Conservation (phyloP, 2,329 filamentous ascomycete species). For the Didymosphaeria variabile region DNA sequence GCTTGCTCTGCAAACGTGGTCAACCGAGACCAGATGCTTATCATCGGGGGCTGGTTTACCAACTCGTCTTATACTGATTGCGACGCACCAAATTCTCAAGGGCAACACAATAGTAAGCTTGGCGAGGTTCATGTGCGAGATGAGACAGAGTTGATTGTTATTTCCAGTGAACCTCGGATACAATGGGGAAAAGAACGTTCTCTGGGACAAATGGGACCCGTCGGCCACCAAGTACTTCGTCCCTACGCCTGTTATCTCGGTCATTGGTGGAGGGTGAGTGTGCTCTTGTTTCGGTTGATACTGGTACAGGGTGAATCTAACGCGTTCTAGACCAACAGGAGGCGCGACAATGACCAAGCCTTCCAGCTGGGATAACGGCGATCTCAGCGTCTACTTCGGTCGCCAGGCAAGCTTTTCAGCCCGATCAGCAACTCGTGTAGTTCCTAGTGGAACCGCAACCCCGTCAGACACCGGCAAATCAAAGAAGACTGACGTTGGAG, state of each 20-base stretch:
- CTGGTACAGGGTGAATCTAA: constrained; percentile 29
- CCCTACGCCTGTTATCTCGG: constrained; percentile 60
- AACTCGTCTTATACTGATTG: constrained; percentile 53
- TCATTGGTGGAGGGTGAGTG: constrained; percentile 54
- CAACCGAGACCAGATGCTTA: constrained; percentile 66
- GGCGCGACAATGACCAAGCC: constrained; percentile 64
- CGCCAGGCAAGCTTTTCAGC: constrained; percentile 57
- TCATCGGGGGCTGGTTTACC: constrained; percentile 69
- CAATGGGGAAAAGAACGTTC: constrained; percentile 56
- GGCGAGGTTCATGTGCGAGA: neutral
- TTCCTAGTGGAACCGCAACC: constrained; percentile 40
- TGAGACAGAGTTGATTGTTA: neutral
- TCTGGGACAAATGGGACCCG: constrained; percentile 63
- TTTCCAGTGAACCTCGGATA: constrained; percentile 59
- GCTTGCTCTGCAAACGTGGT: constrained; percentile 66
- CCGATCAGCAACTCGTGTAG: constrained; percentile 61
- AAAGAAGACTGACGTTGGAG: constrained; percentile 42
- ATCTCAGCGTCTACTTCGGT: constrained; percentile 64
- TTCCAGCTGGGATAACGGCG: constrained; percentile 59
- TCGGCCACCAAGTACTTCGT: constrained; percentile 64
- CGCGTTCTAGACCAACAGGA: constrained; percentile 53
- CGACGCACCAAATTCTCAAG: constrained; percentile 63
- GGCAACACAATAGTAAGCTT: constrained; percentile 59
- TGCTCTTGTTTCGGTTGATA: neutral
- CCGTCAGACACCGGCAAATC: constrained; percentile 19